A percentile compares a stretch with the other conserved stretches of the same genome.
Evolutionary conservation across 106 monocot genomes (phyloP).

Genomic region (Dendrobium catenatum): DNA sequence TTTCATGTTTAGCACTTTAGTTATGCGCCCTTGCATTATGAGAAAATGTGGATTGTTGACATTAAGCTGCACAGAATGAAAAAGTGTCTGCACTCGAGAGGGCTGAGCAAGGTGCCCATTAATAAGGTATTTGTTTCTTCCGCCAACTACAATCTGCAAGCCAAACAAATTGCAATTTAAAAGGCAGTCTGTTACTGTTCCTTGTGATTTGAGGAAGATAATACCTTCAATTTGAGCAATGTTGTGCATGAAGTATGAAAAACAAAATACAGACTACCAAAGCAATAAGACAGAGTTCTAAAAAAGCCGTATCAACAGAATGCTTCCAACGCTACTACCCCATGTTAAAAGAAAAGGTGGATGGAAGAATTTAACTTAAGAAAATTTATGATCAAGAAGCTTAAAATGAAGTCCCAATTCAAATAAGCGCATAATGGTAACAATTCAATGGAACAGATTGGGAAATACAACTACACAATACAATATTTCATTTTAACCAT

Average conservation of each 20-base stretch:
- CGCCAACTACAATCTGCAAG: conserved; percentile 81
- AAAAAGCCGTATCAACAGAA: too few relatives aligned
- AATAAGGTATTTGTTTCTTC: conserved; percentile 91
- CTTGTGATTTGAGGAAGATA: not conserved
- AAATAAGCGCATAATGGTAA: not conserved
- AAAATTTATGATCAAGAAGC: not conserved
- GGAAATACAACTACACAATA: not conserved
- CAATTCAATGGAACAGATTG: too few relatives aligned
- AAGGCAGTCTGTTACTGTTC: not conserved
- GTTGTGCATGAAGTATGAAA: not conserved
- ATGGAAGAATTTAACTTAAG: too few relatives aligned
- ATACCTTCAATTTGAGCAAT: not conserved
- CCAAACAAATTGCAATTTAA: not conserved
- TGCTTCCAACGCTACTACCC: too few relatives aligned
- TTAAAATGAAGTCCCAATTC: not conserved
- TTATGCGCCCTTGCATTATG: conserved; percentile 98
- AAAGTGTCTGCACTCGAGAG: conserved; percentile 86
- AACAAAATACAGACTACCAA: conserved; percentile 1
- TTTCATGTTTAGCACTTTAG: conserved; percentile 97
- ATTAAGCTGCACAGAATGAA: conserved; percentile 96
- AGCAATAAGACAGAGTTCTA: not conserved
- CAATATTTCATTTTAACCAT: not conserved
- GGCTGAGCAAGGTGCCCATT: conserved; percentile 92
- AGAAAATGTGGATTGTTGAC: conserved; percentile 98
- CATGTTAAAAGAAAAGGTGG: too few relatives aligned